phyloP scores from a whole-genome alignment of 176 grass and related monocot genomes.

The Eragrostis nindensis region DNA sequence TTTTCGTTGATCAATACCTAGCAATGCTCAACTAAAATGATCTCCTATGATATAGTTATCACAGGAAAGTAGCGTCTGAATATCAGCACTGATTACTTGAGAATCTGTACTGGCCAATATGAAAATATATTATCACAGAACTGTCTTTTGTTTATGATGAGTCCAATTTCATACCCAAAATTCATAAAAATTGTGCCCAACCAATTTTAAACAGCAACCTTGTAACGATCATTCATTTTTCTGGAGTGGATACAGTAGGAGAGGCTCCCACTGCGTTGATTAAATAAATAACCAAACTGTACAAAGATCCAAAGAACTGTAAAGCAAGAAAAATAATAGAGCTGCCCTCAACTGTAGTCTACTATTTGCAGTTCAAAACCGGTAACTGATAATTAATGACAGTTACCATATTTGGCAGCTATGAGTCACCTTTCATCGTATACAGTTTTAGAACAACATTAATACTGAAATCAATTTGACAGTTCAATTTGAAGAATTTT shows the following conservation, averaged over 20 bases:
- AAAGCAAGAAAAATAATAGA: no score
- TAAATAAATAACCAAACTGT: no score
- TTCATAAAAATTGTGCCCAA: background rate
- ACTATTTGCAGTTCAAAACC: constrained; percentile 6
- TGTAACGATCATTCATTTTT: background rate
- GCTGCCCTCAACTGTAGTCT: background rate
- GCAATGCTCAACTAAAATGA: background rate
- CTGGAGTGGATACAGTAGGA: no score
- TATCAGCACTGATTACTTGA: background rate
- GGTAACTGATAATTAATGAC: background rate
- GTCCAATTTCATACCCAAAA: background rate
- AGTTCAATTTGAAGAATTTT: background rate
- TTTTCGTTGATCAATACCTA: background rate
- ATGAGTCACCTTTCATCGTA: background rate
- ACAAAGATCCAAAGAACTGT: no score
- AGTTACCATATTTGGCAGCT: background rate
- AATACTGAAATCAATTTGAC: no score
- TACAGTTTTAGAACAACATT: background rate
- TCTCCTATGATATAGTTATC: background rate
- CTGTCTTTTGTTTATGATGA: background rate
- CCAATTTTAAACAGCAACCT: background rate
- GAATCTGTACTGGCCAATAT: background rate
- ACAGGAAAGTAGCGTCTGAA: background rate
- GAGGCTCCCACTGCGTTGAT: no score
- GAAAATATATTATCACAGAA: background rate